phyloP scores from a whole-genome alignment of 148 eudicot genomes.

The Tetragonia tetragonoides region DNA sequence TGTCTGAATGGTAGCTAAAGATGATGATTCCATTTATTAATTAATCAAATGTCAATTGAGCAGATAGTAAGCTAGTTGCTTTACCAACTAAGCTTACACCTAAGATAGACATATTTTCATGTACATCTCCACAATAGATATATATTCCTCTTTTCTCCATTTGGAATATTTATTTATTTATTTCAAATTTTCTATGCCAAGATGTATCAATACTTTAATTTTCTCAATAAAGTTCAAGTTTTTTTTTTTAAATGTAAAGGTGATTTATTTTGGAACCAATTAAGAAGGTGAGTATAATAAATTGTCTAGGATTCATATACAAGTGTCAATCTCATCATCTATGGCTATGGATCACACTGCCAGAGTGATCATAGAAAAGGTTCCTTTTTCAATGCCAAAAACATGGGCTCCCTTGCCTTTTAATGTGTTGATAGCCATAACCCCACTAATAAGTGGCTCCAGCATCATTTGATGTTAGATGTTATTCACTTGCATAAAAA shows the following conservation, averaged over 20 bases:
- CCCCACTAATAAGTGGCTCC: constrained; percentile 27
- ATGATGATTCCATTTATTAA: neutral
- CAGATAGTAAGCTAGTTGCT: neutral
- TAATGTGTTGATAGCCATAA: constrained; percentile 27
- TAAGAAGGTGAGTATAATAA: no score
- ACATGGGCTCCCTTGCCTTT: constrained; percentile 20
- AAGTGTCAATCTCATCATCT: constrained; percentile 21
- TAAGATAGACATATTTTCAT: no score
- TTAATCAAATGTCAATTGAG: neutral
- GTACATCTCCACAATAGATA: no score
- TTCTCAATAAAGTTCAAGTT: no score
- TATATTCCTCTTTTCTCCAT: no score
- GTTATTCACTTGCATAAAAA: constrained; percentile 11
- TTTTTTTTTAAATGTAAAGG: neutral
- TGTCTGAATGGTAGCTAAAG: neutral
- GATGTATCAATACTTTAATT: no score
- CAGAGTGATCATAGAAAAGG: neutral
- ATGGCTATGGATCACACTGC: neutral
- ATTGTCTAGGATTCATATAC: neutral
- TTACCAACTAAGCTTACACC: neutral
- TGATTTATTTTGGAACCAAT: no score
- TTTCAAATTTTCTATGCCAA: no score
- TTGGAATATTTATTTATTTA: no score
- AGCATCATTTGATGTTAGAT: constrained; percentile 36
- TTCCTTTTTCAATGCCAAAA: constrained; percentile 8